A percentile compares a stretch with the other conserved stretches of the same genome.
Conservation (phyloP, 805 yeast species). For the Tetrapisispora namnaoensis region DNA sequence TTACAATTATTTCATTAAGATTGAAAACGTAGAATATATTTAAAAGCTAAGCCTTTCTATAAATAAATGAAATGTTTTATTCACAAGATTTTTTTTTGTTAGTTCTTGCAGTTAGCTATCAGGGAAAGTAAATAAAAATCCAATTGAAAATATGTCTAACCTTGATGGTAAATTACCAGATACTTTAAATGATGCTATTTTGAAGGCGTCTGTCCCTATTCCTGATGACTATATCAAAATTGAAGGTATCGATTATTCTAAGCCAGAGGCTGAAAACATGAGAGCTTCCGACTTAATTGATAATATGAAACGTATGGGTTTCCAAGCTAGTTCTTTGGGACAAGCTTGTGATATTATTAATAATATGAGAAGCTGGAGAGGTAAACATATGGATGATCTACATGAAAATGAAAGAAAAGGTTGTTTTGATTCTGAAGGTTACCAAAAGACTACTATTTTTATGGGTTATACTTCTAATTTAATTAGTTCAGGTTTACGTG, state of each 20-base stretch:
- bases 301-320: constrained; percentile 92
- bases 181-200: constrained; percentile 82
- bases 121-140: too few species aligned
- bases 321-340: constrained; percentile 83
- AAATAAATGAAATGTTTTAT: too few species aligned
- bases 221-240: constrained; percentile 74
- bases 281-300: constrained; percentile 67
- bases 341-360: constrained; percentile 88
- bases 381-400: constrained; percentile 57
- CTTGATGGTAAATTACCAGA: constrained; percentile 45
- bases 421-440: constrained; percentile 66
- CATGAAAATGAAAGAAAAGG: constrained; percentile 67
- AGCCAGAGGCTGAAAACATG: constrained; percentile 65
- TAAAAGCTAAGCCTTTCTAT: neutral
- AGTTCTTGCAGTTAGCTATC: too few species aligned
- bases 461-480: constrained; percentile 95
- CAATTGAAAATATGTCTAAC: constrained; percentile 25
- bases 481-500: constrained; percentile 90
- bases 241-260: constrained; percentile 81
- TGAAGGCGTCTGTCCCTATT: constrained; percentile 76
- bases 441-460: constrained; percentile 81
- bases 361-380: constrained; percentile 91
- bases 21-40: neutral
- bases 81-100: too few species aligned
- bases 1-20: neutral